A percentile compares a stretch with the other conserved stretches of the same genome.
Evolutionary conservation across 768 basidiomycete genomes (phyloP).

Genomic region (Russula sp.): DNA sequence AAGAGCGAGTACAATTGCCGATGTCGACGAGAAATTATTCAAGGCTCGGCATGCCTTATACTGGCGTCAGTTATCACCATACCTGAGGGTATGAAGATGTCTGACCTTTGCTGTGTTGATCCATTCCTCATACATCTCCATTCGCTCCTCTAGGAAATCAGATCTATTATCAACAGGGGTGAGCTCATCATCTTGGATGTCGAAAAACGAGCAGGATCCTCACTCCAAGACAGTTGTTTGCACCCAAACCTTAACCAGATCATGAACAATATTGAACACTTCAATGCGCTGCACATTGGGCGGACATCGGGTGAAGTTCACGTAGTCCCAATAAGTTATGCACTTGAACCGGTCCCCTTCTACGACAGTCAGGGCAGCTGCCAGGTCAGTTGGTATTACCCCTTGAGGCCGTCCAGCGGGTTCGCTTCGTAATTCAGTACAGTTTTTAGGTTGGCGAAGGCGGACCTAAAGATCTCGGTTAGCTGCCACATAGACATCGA

Average conservation of each 20-base stretch:
- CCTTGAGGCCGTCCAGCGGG: neutral
- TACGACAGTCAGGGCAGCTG: slow-evolving; percentile 13
- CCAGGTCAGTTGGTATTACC: slow-evolving; percentile 10
- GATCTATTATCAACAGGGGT: slow-evolving; percentile 4
- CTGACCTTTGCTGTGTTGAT: slow-evolving; percentile 16
- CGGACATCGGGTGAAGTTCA: slow-evolving; percentile 8
- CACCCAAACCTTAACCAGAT: slow-evolving; percentile 12
- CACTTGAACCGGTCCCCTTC: slow-evolving; percentile 12
- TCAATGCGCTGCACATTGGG: slow-evolving; percentile 10
- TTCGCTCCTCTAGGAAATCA: slow-evolving; percentile 3
- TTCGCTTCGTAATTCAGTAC: neutral
- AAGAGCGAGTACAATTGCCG: slow-evolving; percentile 13
- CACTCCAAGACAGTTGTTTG: slow-evolving; percentile 12
- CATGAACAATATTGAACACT: slow-evolving; percentile 1
- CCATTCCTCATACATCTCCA: slow-evolving; percentile 14
- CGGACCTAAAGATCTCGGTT: slow-evolving; percentile 5
- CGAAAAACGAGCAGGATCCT: neutral
- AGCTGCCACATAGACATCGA: too few species aligned
- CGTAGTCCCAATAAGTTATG: slow-evolving; percentile 24
- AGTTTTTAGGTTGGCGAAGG: slow-evolving; percentile 4
- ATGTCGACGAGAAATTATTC: slow-evolving; percentile 16
- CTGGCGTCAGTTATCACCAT: neutral
- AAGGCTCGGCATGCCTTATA: slow-evolving; percentile 6
- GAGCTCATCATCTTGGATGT: neutral
- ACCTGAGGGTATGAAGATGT: neutral